Percentiles rank a stretch among this genome's conserved stretches.
Evolutionary conservation across 2,329 filamentous ascomycete species (phyloP).

Genomic region (Metarhizium brunneum): DNA sequence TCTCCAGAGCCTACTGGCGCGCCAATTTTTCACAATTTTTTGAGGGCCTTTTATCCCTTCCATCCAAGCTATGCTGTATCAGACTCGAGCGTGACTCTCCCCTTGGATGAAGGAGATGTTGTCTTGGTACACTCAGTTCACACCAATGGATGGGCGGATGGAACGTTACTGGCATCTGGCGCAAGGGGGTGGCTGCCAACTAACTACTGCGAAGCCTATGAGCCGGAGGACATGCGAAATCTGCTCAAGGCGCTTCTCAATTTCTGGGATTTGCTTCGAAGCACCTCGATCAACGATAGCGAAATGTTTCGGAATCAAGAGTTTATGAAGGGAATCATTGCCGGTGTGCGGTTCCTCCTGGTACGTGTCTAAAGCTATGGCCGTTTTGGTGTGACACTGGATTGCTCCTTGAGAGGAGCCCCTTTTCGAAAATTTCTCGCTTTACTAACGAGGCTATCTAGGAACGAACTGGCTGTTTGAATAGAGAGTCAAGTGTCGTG

Average conservation of each 20-base stretch:
- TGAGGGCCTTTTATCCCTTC: constrained; percentile 91
- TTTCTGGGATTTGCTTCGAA: constrained; percentile 84
- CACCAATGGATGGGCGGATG: constrained; percentile 97
- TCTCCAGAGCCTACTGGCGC: constrained; percentile 33
- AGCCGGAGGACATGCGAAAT: constrained; percentile 76
- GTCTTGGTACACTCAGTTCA: constrained; percentile 94
- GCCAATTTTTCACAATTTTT: constrained; percentile 82
- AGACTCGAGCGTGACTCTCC: constrained; percentile 81
- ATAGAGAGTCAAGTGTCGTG: constrained; percentile 67
- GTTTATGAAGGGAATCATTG: constrained; percentile 88
- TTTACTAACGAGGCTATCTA: constrained; percentile 25
- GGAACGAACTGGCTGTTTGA: constrained; percentile 85
- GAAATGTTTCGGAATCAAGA: constrained; percentile 84
- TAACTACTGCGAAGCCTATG: constrained; percentile 95
- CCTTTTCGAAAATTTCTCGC: not conserved
- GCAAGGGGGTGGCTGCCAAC: constrained; percentile 92
- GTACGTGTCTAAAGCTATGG: constrained; percentile 41
- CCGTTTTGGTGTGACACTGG: not conserved
- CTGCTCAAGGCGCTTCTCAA: constrained; percentile 79
- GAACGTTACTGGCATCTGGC: constrained; percentile 77
- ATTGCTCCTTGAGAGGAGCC: not conserved
- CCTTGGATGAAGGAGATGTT: constrained; percentile 82
- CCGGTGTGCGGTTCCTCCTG: constrained; percentile 80
- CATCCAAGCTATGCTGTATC: constrained; percentile 66
- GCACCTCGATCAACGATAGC: constrained; percentile 64